phyloP scores from a whole-genome alignment of 2,329 filamentous ascomycete genomes.

The Fusarium pilosicola region DNA sequence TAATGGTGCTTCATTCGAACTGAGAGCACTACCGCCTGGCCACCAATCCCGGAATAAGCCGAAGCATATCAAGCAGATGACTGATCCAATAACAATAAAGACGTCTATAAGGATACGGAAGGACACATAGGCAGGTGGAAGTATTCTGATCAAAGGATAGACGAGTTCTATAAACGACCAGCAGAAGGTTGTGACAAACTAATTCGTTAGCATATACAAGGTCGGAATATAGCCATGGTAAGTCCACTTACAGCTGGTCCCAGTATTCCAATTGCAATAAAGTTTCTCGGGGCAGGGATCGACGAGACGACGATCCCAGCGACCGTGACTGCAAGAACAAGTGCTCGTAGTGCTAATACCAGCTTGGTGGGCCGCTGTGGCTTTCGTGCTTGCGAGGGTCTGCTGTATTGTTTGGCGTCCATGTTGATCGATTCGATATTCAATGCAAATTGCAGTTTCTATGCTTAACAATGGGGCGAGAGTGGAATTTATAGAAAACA shows the following conservation, averaged over 20 bases:
- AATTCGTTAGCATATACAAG: neutral
- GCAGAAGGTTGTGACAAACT: neutral
- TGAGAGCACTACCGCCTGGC: neutral
- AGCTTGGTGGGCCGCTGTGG: neutral
- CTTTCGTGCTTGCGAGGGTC: neutral
- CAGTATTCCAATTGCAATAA: neutral
- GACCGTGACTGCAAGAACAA: neutral
- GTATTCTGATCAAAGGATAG: neutral
- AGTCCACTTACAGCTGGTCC: neutral
- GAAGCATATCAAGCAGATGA: neutral
- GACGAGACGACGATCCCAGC: neutral
- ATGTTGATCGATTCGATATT: neutral
- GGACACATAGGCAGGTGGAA: neutral
- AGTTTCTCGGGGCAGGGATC: neutral
- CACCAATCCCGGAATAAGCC: neutral
- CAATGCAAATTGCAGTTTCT: rapidly evolving
- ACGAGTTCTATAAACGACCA: neutral
- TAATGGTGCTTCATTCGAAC: neutral
- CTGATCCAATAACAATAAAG: neutral
- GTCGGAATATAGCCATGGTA: rapidly evolving
- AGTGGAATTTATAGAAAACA: neutral
- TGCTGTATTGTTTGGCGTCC: neutral
- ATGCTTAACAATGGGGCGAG: neutral
- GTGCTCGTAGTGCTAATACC: neutral
- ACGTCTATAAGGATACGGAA: neutral